These are phyloP conservation scores for Yamadazyma siamensis DNA, from an alignment of 1,139 yeast species.

Conservation along the genomic window DNA sequence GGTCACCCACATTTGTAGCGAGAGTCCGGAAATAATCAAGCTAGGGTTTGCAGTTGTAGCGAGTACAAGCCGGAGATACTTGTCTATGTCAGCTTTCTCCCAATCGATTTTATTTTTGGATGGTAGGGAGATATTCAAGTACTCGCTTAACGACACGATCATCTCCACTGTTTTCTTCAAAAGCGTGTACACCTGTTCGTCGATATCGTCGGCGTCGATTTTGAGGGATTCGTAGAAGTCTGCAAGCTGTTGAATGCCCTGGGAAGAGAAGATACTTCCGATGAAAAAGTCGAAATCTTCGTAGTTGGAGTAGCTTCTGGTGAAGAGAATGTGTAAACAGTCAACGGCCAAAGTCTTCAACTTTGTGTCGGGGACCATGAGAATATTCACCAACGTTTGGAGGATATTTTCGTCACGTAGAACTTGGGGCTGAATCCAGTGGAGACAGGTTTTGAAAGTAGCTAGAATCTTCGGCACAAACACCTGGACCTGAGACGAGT, in stretches of 20 bases:
- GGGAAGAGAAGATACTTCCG: constrained; percentile 71
- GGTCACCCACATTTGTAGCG: constrained; percentile 93
- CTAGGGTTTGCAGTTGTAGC: constrained; percentile 83
- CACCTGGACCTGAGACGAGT: constrained; percentile 35
- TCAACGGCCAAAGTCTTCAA: constrained; percentile 85
- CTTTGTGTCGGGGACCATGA: constrained; percentile 58
- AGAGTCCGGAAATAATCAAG: constrained; percentile 84
- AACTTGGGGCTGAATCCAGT: constrained; percentile 83
- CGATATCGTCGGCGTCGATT: constrained; percentile 72
- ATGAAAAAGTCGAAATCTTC: constrained; percentile 79
- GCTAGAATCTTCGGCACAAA: constrained; percentile 71
- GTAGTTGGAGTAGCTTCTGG: constrained; percentile 66
- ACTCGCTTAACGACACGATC: constrained; percentile 86
- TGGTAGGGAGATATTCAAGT: constrained; percentile 45
- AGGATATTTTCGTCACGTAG: constrained; percentile 66
- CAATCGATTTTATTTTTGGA: constrained; percentile 38
- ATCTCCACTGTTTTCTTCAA: constrained; percentile 89
- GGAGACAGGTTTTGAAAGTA: constrained; percentile 83
- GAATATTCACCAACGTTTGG: constrained; percentile 58
- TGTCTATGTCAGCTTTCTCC: constrained; percentile 55
- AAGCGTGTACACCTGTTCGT: constrained; percentile 74
- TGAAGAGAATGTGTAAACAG: constrained; percentile 83
- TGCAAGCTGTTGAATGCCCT: constrained; percentile 66
- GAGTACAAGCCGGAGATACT: constrained; percentile 70
- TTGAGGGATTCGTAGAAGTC: constrained; percentile 61